Percentiles rank a stretch among this genome's conserved stretches.
Evolutionary conservation across 2,329 filamentous ascomycete species (phyloP).

Genomic region (Rosellinia necatrix): DNA sequence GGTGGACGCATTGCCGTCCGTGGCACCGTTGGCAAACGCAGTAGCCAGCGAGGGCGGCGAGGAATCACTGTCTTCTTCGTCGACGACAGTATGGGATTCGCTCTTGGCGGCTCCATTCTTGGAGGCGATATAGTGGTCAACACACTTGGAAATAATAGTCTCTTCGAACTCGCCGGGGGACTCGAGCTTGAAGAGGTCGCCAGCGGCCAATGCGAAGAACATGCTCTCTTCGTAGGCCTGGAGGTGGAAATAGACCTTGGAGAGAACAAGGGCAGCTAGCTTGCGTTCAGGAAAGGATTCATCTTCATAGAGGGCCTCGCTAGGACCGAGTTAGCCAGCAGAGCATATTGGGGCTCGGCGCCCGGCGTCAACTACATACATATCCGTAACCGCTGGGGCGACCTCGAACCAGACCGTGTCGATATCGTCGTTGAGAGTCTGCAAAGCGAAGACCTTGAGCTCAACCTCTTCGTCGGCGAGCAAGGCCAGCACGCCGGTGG

Average conservation of each 20-base stretch:
- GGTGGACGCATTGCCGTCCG: conserved; percentile 68
- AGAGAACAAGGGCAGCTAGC: conserved; percentile 89
- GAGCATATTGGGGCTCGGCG: neutral
- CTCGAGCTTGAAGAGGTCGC: conserved; percentile 93
- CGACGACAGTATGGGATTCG: conserved; percentile 53
- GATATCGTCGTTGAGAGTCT: conserved; percentile 94
- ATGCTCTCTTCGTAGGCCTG: conserved; percentile 99
- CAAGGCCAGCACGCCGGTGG: conserved; percentile 92
- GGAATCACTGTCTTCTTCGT: conserved; percentile 40
- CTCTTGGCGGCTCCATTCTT: conserved; percentile 62
- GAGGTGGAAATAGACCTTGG: conserved; percentile 98
- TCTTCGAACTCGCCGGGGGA: conserved; percentile 94
- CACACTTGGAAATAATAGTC: conserved; percentile 97
- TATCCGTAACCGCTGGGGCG: conserved; percentile 86
- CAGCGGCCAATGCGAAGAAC: conserved; percentile 93
- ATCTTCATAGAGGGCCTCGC: conserved; percentile 97
- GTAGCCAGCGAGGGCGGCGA: conserved; percentile 74
- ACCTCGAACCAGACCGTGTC: conserved; percentile 98
- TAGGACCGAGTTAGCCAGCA: conserved; percentile 46
- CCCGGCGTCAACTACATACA: no score
- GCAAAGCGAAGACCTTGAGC: conserved; percentile 91
- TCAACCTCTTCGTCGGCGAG: conserved; percentile 92
- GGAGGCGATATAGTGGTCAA: conserved; percentile 94
- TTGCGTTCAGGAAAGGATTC: conserved; percentile 91
- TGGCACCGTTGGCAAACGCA: conserved; percentile 70